Percentiles rank a stretch among this genome's conserved stretches.
These are phyloP conservation scores for Epicoccum nigrum DNA, from an alignment of 2,329 filamentous ascomycete genomes.

Conservation along the genomic window DNA sequence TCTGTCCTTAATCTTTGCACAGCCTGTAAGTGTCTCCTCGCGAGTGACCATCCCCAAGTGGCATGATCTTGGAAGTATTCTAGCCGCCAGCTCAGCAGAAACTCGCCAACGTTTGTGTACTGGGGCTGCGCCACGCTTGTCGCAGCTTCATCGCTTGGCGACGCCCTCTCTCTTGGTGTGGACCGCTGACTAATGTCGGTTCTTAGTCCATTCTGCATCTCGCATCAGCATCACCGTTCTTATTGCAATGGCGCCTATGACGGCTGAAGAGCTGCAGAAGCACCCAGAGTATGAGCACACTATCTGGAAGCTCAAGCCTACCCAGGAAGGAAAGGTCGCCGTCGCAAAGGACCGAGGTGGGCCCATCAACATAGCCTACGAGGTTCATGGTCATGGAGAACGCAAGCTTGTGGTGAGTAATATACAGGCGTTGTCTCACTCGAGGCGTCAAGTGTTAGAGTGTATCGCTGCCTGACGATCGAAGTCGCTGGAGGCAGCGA, in stretches of 20 bases:
- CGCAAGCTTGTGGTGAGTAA: slow-evolving; percentile 75
- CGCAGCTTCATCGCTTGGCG: slow-evolving; percentile 17
- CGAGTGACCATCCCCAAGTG: neutral
- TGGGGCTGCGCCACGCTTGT: slow-evolving; percentile 28
- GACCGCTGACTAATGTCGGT: slow-evolving; percentile 14
- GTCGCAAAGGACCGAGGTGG: slow-evolving; percentile 76
- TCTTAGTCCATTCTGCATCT: slow-evolving; percentile 10
- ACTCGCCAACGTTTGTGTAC: slow-evolving; percentile 5
- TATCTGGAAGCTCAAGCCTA: slow-evolving; percentile 72
- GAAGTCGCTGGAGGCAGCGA: slow-evolving; percentile 11
- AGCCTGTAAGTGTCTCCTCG: neutral
- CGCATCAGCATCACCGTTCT: neutral
- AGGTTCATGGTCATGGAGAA: slow-evolving; percentile 77
- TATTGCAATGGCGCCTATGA: slow-evolving; percentile 45
- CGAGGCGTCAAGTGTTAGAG: slow-evolving; percentile 22
- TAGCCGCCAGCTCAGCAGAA: neutral
- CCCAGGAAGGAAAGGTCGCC: slow-evolving; percentile 63
- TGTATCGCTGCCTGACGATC: slow-evolving; percentile 20
- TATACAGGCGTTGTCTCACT: slow-evolving; percentile 33
- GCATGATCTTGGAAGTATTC: neutral
- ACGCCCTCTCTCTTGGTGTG: slow-evolving; percentile 6
- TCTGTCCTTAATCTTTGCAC: neutral
- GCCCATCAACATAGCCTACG: slow-evolving; percentile 77
- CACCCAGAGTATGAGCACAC: slow-evolving; percentile 72
- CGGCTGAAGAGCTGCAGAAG: slow-evolving; percentile 63